Percentiles rank a stretch among this genome's conserved stretches.
phyloP scores from a whole-genome alignment of 768 basidiomycete species.

The Macrolepiota dolichaula region DNA sequence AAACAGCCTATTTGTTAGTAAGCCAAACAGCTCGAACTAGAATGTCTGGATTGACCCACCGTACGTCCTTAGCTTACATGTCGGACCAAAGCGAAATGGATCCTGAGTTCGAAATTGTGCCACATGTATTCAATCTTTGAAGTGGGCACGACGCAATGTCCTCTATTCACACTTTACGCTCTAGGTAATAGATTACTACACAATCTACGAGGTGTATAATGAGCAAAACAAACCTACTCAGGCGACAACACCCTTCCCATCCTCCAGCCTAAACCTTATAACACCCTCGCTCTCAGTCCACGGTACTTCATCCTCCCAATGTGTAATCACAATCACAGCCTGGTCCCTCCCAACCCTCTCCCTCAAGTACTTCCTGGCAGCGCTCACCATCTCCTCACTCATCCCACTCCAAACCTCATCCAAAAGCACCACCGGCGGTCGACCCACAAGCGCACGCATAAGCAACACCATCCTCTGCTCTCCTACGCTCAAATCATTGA shows the following conservation, averaged over 20 bases:
- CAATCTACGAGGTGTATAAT: no score
- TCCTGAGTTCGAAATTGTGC: no score
- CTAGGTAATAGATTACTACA: no score
- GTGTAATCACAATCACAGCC: constrained; percentile 82
- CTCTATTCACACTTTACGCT: no score
- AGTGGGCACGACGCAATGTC: no score
- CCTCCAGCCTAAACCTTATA: constrained; percentile 29
- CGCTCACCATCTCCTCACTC: constrained; percentile 72
- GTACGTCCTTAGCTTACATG: no score
- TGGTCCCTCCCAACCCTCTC: constrained; percentile 53
- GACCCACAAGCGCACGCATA: constrained; percentile 79
- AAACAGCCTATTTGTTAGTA: no score
- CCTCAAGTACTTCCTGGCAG: constrained; percentile 60
- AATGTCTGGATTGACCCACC: background rate
- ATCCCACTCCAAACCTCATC: constrained; percentile 96
- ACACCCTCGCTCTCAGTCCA: constrained; percentile 63
- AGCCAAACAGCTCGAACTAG: background rate
- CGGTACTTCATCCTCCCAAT: constrained; percentile 91
- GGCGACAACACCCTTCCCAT: constrained; percentile 21
- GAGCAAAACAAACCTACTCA: no score
- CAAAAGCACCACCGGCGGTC: constrained; percentile 72
- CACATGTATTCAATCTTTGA: no score
- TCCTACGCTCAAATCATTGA: constrained; percentile 64
- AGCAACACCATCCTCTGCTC: constrained; percentile 82
- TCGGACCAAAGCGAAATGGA: no score